Conservation (phyloP, 2,329 filamentous ascomycete species). For the Simplicillium sp. region DNA sequence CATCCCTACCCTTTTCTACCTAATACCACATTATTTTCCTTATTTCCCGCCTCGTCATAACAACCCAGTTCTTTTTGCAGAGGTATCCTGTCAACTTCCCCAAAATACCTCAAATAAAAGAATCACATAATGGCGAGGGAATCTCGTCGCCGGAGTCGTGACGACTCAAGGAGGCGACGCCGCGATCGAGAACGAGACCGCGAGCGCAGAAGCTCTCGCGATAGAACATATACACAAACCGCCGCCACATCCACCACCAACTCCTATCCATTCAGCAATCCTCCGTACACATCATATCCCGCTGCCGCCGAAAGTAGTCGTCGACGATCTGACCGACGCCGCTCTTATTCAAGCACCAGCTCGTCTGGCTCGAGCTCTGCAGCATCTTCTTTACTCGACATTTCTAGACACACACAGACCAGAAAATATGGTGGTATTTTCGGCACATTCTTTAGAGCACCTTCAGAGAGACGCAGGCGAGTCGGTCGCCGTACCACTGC, state of each 20-base stretch:
- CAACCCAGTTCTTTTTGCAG: too few species aligned
- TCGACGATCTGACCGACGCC: slow-evolving; percentile 5
- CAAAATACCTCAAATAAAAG: too few species aligned
- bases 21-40: not conserved
- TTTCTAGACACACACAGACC: slow-evolving; percentile 44
- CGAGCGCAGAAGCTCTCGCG: slow-evolving; percentile 2
- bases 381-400: slow-evolving; percentile 54
- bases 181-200: slow-evolving; percentile 15
- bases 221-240: slow-evolving; percentile 2
- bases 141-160: slow-evolving; percentile 46
- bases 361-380: slow-evolving; percentile 38
- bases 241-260: slow-evolving; percentile 2
- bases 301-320: not conserved
- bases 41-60: too few species aligned
- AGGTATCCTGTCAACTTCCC: too few species aligned
- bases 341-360: slow-evolving; percentile 23
- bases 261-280: not conserved
- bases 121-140: slow-evolving; percentile 37
- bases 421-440: slow-evolving; percentile 46
- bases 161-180: slow-evolving; percentile 42
- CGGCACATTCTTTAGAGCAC: slow-evolving; percentile 52
- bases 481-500: slow-evolving; percentile 11
- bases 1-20: not conserved
- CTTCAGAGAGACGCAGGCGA: slow-evolving; percentile 42
- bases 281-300: slow-evolving; percentile 2